Evolutionary conservation across 768 basidiomycete species (phyloP).

Genomic region (Infundibulicybe gibba): DNA sequence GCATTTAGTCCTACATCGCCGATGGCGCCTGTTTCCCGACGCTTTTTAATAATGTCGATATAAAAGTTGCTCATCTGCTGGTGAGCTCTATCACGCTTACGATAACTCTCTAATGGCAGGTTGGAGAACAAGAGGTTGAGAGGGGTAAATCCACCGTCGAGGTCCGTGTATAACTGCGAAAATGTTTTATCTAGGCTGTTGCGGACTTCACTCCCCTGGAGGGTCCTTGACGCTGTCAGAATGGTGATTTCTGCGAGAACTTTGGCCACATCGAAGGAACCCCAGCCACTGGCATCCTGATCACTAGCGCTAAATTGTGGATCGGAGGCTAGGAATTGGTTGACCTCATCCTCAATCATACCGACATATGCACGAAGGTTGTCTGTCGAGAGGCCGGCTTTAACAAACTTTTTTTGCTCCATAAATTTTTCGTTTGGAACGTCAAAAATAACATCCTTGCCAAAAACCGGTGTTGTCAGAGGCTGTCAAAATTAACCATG

Average conservation of each 20-base stretch:
- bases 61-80: slow-evolving; percentile 94
- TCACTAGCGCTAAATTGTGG: slow-evolving; percentile 59
- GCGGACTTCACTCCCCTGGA: slow-evolving; percentile 92
- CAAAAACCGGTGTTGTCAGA: slow-evolving; percentile 92
- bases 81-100: slow-evolving; percentile 85
- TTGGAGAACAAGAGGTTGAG: slow-evolving; percentile 95
- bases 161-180: slow-evolving; percentile 78
- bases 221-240: slow-evolving; percentile 87
- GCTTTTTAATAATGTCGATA: slow-evolving; percentile 76
- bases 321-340: slow-evolving; percentile 68
- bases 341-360: slow-evolving; percentile 76
- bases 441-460: slow-evolving; percentile 97
- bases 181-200: slow-evolving; percentile 75
- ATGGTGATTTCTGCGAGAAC: slow-evolving; percentile 88
- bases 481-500: slow-evolving; percentile 43
- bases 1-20: too few species aligned
- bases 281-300: slow-evolving; percentile 71
- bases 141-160: slow-evolving; percentile 96
- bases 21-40: slow-evolving; percentile 30
- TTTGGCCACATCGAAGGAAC: slow-evolving; percentile 68
- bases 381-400: slow-evolving; percentile 89
- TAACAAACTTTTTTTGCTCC: slow-evolving; percentile 99
- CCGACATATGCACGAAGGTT: slow-evolving; percentile 84
- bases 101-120: slow-evolving; percentile 87
- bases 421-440: slow-evolving; percentile 94